Conservation (phyloP, 805 yeast species). For the Ogataea pignaliae region DNA sequence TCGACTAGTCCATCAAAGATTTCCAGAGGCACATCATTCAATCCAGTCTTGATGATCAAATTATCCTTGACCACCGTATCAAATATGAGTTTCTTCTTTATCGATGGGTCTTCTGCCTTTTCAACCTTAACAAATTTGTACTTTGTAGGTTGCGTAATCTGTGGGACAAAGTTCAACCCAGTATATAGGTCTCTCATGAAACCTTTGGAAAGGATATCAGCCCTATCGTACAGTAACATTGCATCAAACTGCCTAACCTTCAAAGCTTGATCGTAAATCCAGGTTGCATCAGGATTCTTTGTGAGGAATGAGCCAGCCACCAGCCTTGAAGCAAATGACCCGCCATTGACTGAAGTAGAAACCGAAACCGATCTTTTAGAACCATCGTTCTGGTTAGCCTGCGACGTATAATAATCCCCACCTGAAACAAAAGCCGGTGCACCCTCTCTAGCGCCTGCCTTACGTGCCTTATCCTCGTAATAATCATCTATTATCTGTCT, state of each 20-base stretch:
- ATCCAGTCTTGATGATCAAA: conserved; percentile 53
- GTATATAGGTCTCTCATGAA: conserved; percentile 81
- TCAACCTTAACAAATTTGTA: conserved; percentile 29
- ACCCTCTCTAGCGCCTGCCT: conserved; percentile 63
- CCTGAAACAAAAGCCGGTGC: conserved; percentile 35
- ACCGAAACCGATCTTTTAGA: conserved; percentile 3
- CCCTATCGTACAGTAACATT: conserved; percentile 53
- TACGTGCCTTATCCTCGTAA: conserved; percentile 59
- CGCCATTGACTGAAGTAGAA: not conserved
- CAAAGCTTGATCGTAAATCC: conserved; percentile 83
- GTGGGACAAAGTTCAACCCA: conserved; percentile 73
- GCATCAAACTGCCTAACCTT: conserved; percentile 72
- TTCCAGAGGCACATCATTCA: conserved; percentile 52
- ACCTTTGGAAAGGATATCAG: conserved; percentile 41
- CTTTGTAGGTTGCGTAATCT: conserved; percentile 64
- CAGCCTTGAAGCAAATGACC: conserved; percentile 2
- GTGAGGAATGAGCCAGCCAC: conserved; percentile 23
- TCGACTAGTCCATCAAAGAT: conserved; percentile 55
- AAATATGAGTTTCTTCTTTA: conserved; percentile 34
- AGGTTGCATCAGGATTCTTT: conserved; percentile 46
- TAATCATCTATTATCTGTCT: conserved; percentile 82
- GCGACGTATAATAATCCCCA: conserved; percentile 17
- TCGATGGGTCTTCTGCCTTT: conserved; percentile 18
- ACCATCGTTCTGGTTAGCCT: not conserved
- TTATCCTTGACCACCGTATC: conserved; percentile 42